Percentiles rank a stretch among this genome's conserved stretches.
phyloP scores from a whole-genome alignment of 2,329 filamentous ascomycete species.

The Calonectria hongkongensis region DNA sequence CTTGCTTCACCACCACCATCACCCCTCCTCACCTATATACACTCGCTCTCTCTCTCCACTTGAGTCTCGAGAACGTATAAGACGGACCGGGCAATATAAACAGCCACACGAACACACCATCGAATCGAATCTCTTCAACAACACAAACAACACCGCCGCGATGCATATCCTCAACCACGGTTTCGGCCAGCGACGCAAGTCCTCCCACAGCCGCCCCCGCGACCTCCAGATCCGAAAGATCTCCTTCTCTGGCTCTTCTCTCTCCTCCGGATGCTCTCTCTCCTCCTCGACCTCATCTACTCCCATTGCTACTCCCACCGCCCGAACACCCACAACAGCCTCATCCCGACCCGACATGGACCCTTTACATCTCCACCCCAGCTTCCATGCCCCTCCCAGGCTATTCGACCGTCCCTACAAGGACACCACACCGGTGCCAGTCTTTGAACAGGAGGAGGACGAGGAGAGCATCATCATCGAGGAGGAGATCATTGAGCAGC shows the following conservation, averaged over 20 bases:
- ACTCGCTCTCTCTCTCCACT: neutral
- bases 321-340: conserved; percentile 51
- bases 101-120: conserved; percentile 9
- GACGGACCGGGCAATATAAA: neutral
- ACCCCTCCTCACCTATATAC: conserved; percentile 18
- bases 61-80: conserved; percentile 16
- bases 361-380: conserved; percentile 60
- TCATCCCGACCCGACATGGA: conserved; percentile 56
- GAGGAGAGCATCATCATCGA: conserved; percentile 48
- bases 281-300: conserved; percentile 58
- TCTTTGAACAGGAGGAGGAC: conserved; percentile 54
- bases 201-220: conserved; percentile 57
- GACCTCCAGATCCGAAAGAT: conserved; percentile 65
- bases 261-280: conserved; percentile 61
- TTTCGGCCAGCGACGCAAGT: conserved; percentile 61
- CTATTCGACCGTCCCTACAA: conserved; percentile 61
- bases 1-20: neutral
- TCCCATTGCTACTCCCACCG: conserved; percentile 45
- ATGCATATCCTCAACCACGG: conserved; percentile 62
- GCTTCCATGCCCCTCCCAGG: conserved; percentile 61
- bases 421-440: conserved; percentile 52
- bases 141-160: conserved; percentile 40
- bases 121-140: conserved; percentile 31
- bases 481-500: conserved; percentile 51
- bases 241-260: conserved; percentile 63